These are phyloP conservation scores for Saturnispora silvae DNA, from an alignment of 805 yeast genomes.

Conservation along the genomic window DNA sequence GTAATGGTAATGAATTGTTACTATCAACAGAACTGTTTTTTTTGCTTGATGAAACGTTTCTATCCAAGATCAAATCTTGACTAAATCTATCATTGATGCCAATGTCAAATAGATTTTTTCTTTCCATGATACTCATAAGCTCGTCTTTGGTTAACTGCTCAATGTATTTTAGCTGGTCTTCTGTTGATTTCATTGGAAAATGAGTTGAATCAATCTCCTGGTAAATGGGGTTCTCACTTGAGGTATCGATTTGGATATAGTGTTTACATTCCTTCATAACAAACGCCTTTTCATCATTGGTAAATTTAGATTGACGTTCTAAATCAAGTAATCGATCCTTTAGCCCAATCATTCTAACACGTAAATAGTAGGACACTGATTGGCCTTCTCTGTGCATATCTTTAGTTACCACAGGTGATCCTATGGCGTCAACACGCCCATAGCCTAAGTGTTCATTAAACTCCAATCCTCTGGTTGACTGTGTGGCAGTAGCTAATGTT, in stretches of 20 bases:
- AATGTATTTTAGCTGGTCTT: conserved; percentile 10
- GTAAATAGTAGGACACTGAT: conserved; percentile 41
- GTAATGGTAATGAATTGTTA: neutral
- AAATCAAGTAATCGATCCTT: neutral
- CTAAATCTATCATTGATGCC: conserved; percentile 5
- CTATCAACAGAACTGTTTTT: neutral
- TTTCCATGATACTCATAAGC: conserved; percentile 8
- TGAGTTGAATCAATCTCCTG: conserved; percentile 4
- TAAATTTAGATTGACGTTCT: neutral
- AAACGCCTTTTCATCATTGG: conserved; percentile 16
- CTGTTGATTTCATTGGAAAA: conserved; percentile 8
- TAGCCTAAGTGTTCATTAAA: no score
- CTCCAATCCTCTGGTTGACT: no score
- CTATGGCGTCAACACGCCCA: conserved; percentile 36
- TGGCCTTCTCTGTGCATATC: conserved; percentile 33
- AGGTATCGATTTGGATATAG: conserved; percentile 16
- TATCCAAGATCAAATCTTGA: conserved; percentile 13
- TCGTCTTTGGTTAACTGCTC: conserved; percentile 10
- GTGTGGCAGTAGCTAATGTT: no score
- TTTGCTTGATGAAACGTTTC: conserved; percentile 6
- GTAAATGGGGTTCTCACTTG: conserved; percentile 4
- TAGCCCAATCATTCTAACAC: conserved; percentile 43
- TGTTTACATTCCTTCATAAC: conserved; percentile 15
- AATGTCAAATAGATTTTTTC: conserved; percentile 8
- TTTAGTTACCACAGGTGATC: conserved; percentile 41